Conservation (phyloP, 2,329 filamentous ascomycete species). For the Lasiodiplodia sp. region DNA sequence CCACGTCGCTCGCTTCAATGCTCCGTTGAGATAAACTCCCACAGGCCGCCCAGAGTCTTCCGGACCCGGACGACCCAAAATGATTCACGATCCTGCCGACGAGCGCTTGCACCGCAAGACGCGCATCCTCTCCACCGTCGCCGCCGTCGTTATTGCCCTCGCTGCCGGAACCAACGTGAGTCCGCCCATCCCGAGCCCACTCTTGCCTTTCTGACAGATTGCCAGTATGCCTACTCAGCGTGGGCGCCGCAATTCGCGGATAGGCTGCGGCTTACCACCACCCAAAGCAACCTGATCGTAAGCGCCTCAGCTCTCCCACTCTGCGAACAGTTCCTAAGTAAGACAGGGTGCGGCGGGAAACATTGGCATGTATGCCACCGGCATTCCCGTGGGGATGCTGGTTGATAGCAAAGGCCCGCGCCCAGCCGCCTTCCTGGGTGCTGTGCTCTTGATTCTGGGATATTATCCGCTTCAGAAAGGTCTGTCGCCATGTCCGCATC, state of each 20-base stretch:
- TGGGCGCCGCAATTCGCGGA: conserved; percentile 97
- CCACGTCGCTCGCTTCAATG: conserved; percentile 19
- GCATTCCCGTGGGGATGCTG: conserved; percentile 87
- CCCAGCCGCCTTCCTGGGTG: conserved; percentile 77
- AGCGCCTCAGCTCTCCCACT: conserved; percentile 39
- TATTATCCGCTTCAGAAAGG: conserved; percentile 82
- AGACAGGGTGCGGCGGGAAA: conserved; percentile 71
- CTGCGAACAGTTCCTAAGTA: conserved; percentile 40
- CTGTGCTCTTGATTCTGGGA: conserved; percentile 74
- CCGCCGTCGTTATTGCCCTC: conserved; percentile 83
- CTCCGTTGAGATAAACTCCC: not conserved
- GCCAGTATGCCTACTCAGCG: conserved; percentile 94
- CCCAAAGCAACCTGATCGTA: conserved; percentile 89
- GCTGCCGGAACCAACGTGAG: conserved; percentile 92
- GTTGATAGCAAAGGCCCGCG: conserved; percentile 84
- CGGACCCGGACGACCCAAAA: conserved; percentile 22
- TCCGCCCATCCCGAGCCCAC: not conserved
- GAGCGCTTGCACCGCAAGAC: conserved; percentile 64
- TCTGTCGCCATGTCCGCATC: conserved; percentile 36
- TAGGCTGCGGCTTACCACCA: conserved; percentile 85
- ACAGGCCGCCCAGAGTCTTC: conserved; percentile 17
- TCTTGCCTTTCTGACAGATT: not conserved
- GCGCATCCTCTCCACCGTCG: conserved; percentile 82
- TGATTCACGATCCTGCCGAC: conserved; percentile 36
- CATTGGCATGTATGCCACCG: conserved; percentile 91